Base-by-base conservation (phyloP, 352 stramenopile species). In the Chrysophaeum taylorii region DNA sequence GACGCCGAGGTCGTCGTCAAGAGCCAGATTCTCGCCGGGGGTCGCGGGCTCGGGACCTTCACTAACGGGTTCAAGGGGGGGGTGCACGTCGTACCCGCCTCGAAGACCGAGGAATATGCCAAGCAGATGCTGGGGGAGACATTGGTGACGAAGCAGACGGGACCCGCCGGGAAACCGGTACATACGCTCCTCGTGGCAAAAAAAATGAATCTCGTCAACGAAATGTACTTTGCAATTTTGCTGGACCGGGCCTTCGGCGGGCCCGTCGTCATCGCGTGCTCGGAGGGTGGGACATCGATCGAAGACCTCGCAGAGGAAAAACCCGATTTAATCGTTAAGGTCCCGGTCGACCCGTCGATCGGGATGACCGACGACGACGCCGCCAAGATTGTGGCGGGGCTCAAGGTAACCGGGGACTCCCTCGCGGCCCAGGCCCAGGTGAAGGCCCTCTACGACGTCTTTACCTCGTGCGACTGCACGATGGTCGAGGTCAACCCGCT, bases 201-300 rank as follows among this genome's bases (percentile, higher is more conserved):
- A 73, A 76, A 82, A 68, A 82, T 76, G n/a, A 78, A 79, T 66
- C 66, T 75, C 18, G 77, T 74, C 41, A 73, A 80, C 39, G 95
- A 99, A 83, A 96, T 97, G 85, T 99, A 99, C 83, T 91, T 99
- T 64, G 91, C 87, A 70, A 98, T 98, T 81, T 82, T 98, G 43
- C 96, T 99, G 89, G 95, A 99, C 82, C 90, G 94, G 45, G 87
- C 84, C 21, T 92, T 83, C 73, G 87, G 96, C 74, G 94, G 94
- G 36, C 93, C 94, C 7, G 83, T 98, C 39, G 89, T 99, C 71
- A 91, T 99, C 57, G 94, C 89, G n/a, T 96, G 75, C 84, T 86
- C 73, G 7, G 80, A 86, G 21, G 93, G 95, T 69, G 95, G 94
- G 60, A 95, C 86, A 70, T 92, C 85, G 48, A 98, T 99, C 81